Evolutionary conservation across 352 stramenopile species (phyloP).

Genomic region (Phytopythium kandeliae): DNA sequence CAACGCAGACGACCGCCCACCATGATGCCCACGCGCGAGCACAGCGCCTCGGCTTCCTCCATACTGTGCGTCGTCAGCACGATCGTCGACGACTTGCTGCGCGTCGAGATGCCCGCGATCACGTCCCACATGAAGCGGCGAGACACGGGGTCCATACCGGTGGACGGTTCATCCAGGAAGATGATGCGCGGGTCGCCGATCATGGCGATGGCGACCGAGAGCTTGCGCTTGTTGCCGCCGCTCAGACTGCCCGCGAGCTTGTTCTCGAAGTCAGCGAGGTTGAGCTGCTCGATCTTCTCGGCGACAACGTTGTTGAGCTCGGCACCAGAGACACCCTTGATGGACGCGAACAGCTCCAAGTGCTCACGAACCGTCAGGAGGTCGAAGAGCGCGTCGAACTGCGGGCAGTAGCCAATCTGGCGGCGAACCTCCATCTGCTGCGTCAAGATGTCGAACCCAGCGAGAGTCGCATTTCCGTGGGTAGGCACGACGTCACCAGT

Average conservation of each 20-base stretch:
- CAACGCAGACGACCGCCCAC: conserved; percentile 51
- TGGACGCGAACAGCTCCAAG: conserved; percentile 82
- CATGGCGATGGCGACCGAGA: conserved; percentile 91
- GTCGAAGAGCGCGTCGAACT: conserved; percentile 84
- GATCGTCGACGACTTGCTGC: conserved; percentile 56
- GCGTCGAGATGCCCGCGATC: conserved; percentile 62
- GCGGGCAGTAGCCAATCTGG: conserved; percentile 90
- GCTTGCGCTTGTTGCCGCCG: conserved; percentile 90
- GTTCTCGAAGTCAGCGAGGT: conserved; percentile 62
- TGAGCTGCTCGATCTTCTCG: conserved; percentile 69
- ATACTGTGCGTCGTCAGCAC: conserved; percentile 92
- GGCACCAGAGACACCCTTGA: conserved; percentile 87
- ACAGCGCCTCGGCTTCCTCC: conserved; percentile 90
- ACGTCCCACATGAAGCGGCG: conserved; percentile 90
- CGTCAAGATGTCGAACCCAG: conserved; percentile 39
- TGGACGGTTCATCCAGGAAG: conserved; percentile 85
- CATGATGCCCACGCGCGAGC: conserved; percentile 91
- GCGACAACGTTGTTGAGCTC: conserved; percentile 34
- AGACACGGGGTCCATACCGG: conserved; percentile 91
- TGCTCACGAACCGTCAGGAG: conserved; percentile 84
- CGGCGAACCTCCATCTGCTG: conserved; percentile 59
- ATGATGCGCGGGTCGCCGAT: conserved; percentile 89
- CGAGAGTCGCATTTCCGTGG: conserved; percentile 30
- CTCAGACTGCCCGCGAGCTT: conserved; percentile 67
- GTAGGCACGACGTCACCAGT: conserved; percentile 71